Base-by-base conservation (phyloP, 495 filamentous ascomycete genomes). In the Hypomontagnella submonticulosa region DNA sequence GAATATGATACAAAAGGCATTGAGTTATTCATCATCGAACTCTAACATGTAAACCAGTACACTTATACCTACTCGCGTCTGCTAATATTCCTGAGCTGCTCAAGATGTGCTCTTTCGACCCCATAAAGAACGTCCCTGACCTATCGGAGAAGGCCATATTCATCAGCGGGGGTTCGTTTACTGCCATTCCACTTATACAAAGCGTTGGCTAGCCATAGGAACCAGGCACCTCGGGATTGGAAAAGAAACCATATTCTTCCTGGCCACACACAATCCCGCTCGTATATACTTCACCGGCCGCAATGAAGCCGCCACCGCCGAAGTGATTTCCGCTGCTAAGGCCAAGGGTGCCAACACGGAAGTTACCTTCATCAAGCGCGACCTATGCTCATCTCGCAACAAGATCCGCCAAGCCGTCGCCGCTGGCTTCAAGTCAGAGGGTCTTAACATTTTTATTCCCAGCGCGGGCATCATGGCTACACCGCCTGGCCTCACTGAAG, bases 391-490 rank as follows among this genome's bases (percentile, higher is more conserved):
- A 9, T 23, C 44, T 18, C 46, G 63, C n/a, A 36, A 37, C 32
- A 61, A 47, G 37, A 52, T 66, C 36, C 49, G 51, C 2, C 23
- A 61, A 23, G 67, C 56, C 11, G 19, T 59, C 8, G 62, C 52
- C 10, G 40, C 48, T 0, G 27, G 27, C n/a, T 61, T 70, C 47
- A 40, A 44, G 37, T 46, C 57, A n/a, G 46, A 61, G 11, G 49
- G 62, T 1, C 61, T 89, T 3, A 85, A 91, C 53, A 70, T 85
- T 34, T 77, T 93, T 11, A 80, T 90, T 40, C 80, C 83, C 67
- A 91, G 91, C 63, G 88, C 88, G 1, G 88, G 89, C 19, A 79
- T 88, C 57, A 85, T 89, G 83, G 83, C 75, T 0, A 59, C 80
- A 3, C 80, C 84, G 0, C 73, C 74, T 3, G 71, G 72, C 0